Base-by-base conservation (phyloP, 1,284 basidiomycete genomes). In the Hypsizygus ulmarius region DNA sequence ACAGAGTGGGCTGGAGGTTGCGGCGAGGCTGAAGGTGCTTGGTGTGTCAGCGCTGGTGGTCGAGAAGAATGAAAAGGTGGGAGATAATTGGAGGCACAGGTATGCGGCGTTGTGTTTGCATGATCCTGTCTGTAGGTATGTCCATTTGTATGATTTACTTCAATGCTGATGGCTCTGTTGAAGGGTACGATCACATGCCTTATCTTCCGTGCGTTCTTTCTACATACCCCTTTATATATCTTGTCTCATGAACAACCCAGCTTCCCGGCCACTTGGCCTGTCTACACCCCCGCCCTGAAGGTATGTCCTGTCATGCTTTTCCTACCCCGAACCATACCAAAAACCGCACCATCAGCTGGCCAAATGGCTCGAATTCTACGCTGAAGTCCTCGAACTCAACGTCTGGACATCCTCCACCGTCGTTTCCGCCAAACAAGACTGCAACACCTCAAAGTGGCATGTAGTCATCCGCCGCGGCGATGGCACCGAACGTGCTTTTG, bases 341-440 rank as follows among this genome's bases (percentile, higher is more conserved):
- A 16, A 19, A 19, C 15, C 29, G 50, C 7, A 40, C n/a, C 41
- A 30, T 14, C 21, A 85, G 77, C 69, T 87, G 14, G 84, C 79
- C 2, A 77, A 84, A 58, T 89, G 84, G 81, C 71, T 87, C 12
- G 83, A 88, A 60, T 65, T 68, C 39, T 89, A 86, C 60, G 84
- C 79, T 2, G 72, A 81, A 27, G 62, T 74, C 0, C 67, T 87
- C 53, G 84, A 88, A 51, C 66, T 87, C 21, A 79, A 86, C 63
- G 71, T 83, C 18, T 87, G 85, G 84, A 81, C 77, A 2, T 75
- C 77, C 5, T 71, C 80, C 1, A 74, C 66, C 0, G 70, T 84
- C 11, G 62, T 62, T 2, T 65, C 63, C 25, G 74, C 79, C 6
- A 58, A 59, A 3, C 77, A 77, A 49, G 71, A 79, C 50, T 64